Evolutionary conservation across 306 rosid species (phyloP).

Genomic region (Ormosia emarginata): DNA sequence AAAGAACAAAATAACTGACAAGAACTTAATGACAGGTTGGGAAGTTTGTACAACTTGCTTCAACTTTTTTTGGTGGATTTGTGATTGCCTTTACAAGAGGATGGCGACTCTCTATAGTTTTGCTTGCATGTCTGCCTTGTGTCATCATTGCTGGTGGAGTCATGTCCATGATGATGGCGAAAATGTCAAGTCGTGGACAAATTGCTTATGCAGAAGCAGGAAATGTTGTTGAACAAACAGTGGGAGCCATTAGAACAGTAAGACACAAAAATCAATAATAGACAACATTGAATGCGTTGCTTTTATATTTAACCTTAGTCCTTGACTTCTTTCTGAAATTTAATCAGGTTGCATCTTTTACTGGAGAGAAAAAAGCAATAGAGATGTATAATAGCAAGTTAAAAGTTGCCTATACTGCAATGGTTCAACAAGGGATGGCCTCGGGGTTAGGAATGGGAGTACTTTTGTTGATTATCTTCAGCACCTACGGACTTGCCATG

Average conservation of each 20-base stretch:
- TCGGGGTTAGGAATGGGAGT: conserved; percentile 65
- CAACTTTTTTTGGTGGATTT: conserved; percentile 79
- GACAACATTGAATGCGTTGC: not conserved
- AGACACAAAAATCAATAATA: not conserved
- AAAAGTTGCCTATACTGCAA: conserved; percentile 48
- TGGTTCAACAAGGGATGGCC: conserved; percentile 64
- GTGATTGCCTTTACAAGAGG: conserved; percentile 61
- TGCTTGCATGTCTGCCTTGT: conserved; percentile 61
- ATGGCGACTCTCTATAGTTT: conserved; percentile 63
- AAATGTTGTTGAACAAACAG: conserved; percentile 75
- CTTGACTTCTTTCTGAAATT: not conserved
- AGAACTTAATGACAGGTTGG: conserved; percentile 60
- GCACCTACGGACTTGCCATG: conserved; percentile 77
- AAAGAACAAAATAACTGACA: not conserved
- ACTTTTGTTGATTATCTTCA: conserved; percentile 39
- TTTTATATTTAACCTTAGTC: not conserved
- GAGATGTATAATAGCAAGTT: conserved; percentile 62
- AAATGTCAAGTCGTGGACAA: conserved; percentile 77
- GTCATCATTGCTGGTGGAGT: conserved; percentile 50
- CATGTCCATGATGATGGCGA: conserved; percentile 38
- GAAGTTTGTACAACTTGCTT: conserved; percentile 63
- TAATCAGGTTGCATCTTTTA: conserved; percentile 81
- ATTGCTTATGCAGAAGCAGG: conserved; percentile 89
- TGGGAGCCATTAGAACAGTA: conserved; percentile 87
- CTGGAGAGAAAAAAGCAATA: conserved; percentile 73